phyloP scores from a whole-genome alignment of 352 stramenopile genomes.

The Phytophthora melonis region DNA sequence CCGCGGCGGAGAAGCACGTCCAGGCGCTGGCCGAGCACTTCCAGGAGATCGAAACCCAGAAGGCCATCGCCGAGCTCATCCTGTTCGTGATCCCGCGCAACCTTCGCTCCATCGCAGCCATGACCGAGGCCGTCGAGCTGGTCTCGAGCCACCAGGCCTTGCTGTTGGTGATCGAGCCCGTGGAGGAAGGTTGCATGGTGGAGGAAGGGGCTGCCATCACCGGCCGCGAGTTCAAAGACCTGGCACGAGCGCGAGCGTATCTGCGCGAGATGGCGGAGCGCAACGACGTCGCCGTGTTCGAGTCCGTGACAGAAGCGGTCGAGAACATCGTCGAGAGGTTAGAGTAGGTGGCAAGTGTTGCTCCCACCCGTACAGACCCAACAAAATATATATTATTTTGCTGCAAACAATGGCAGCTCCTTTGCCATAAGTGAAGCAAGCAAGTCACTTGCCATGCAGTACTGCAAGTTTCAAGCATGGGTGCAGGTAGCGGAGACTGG shows the following conservation, averaged over 20 bases:
- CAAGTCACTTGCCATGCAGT: too few relatives aligned
- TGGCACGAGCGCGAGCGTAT: constrained; percentile 80
- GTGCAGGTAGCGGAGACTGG: too few relatives aligned
- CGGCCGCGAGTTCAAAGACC: constrained; percentile 84
- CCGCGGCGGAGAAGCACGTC: constrained; percentile 39
- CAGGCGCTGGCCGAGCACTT: constrained; percentile 49
- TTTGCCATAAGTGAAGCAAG: too few relatives aligned
- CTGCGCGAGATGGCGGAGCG: constrained; percentile 88
- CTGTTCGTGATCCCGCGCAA: constrained; percentile 85
- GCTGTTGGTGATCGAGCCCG: constrained; percentile 81
- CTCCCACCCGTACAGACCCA: background rate
- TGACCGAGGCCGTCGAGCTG: constrained; percentile 85
- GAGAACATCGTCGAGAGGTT: constrained; percentile 72
- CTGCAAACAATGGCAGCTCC: too few relatives aligned
- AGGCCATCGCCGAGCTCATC: constrained; percentile 79
- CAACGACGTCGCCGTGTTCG: constrained; percentile 80
- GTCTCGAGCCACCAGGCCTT: constrained; percentile 75
- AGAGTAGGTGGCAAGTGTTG: constrained; percentile 30
- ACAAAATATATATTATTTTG: constrained; percentile 28
- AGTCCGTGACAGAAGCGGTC: constrained; percentile 68
- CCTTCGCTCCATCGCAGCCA: constrained; percentile 80
- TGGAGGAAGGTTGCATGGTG: constrained; percentile 67
- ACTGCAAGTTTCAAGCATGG: too few relatives aligned
- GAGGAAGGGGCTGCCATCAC: constrained; percentile 57
- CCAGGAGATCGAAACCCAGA: constrained; percentile 68